Conservation (phyloP, 2,329 filamentous ascomycete species). For the Chaetomium sp. region DNA sequence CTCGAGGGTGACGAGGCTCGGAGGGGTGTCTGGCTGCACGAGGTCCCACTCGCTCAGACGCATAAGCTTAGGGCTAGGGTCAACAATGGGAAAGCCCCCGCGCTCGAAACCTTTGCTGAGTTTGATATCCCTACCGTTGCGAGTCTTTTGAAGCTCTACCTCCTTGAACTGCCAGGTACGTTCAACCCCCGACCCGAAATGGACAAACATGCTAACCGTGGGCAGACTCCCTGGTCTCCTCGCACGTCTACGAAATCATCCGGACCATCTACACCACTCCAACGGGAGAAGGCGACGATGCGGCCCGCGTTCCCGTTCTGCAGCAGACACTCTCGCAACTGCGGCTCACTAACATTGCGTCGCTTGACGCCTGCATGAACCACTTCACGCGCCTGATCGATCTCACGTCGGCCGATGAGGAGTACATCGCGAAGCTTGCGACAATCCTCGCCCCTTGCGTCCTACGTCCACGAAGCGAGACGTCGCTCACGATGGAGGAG, state of each 20-base stretch:
- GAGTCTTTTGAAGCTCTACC: slow-evolving; percentile 85
- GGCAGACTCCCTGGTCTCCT: slow-evolving; percentile 92
- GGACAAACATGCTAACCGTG: slow-evolving; percentile 22
- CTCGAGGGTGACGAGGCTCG: slow-evolving; percentile 93
- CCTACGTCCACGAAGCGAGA: slow-evolving; percentile 79
- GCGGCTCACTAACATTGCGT: slow-evolving; percentile 93
- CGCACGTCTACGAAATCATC: slow-evolving; percentile 97
- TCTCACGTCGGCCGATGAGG: slow-evolving; percentile 88
- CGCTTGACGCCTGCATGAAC: slow-evolving; percentile 95
- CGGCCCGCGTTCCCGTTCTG: slow-evolving; percentile 77
- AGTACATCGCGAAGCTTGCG: slow-evolving; percentile 70
- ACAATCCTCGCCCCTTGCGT: slow-evolving; percentile 75
- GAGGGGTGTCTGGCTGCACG: slow-evolving; percentile 86
- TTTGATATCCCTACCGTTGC: slow-evolving; percentile 94
- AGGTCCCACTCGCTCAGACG: slow-evolving; percentile 77
- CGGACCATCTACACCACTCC: slow-evolving; percentile 92
- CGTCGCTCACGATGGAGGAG: slow-evolving; percentile 89
- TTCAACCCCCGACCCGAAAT: neutral
- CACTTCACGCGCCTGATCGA: slow-evolving; percentile 97
- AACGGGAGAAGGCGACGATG: slow-evolving; percentile 66
- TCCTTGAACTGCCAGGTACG: slow-evolving; percentile 88
- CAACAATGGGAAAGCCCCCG: slow-evolving; percentile 79
- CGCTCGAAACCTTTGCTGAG: slow-evolving; percentile 69
- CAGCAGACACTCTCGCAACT: slow-evolving; percentile 95
- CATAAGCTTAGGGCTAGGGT: slow-evolving; percentile 77